Evolutionary conservation across 345 rosid species (phyloP).

Genomic region (Pugionium cornutum): DNA sequence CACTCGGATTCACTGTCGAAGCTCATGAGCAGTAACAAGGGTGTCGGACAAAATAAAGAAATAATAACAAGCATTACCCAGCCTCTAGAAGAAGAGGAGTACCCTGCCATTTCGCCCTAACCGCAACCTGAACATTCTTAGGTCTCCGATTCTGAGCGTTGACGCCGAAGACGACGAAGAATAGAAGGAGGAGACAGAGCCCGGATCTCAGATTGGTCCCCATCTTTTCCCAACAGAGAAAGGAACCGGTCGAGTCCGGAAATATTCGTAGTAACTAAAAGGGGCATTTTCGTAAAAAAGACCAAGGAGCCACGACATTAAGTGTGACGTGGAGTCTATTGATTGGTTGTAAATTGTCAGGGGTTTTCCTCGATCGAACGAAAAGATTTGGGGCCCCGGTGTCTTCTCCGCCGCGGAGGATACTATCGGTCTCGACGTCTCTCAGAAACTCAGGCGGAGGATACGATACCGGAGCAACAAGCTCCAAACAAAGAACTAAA

Average conservation of each 20-base stretch:
- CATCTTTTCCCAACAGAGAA: conserved; percentile 48
- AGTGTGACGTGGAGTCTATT: conserved; percentile 16
- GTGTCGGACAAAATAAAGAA: not conserved
- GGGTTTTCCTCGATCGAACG: conserved; percentile 26
- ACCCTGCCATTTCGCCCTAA: conserved; percentile 91
- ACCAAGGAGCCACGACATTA: conserved; percentile 30
- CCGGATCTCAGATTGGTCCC: conserved; percentile 59
- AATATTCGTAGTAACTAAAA: conserved; percentile 2
- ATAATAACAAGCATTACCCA: conserved; percentile 49
- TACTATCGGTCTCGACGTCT: conserved; percentile 5
- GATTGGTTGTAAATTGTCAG: conserved; percentile 21
- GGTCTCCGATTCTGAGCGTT: conserved; percentile 64
- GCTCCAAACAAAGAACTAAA: too few species aligned
- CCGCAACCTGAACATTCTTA: conserved; percentile 85
- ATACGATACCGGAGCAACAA: not conserved
- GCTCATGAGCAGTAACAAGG: conserved; percentile 14
- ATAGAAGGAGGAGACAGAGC: conserved; percentile 45
- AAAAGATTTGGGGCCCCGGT: conserved; percentile 18
- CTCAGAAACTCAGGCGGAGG: conserved; percentile 40
- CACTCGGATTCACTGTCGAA: conserved; percentile 14
- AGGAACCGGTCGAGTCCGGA: conserved; percentile 21
- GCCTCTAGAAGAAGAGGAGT: conserved; percentile 96
- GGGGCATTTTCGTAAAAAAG: conserved; percentile 16
- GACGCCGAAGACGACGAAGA: conserved; percentile 45
- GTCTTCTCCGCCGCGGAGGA: conserved; percentile 34